These are phyloP conservation scores for Carpinus viminea DNA, from an alignment of 306 rosid genomes.

Conservation along the genomic window DNA sequence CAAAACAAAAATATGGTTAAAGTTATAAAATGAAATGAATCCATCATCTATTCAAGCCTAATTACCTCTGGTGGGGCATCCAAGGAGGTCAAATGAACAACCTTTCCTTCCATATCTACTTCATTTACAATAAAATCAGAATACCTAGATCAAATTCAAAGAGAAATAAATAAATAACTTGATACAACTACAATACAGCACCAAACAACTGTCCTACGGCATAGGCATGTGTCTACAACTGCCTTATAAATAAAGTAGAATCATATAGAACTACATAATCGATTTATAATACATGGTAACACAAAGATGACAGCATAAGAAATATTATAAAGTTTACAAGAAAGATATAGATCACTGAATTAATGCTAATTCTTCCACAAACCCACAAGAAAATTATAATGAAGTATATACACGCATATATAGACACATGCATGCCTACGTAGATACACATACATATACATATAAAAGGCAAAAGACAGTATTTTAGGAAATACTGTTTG, in stretches of 20 bases:
- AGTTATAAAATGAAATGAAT: neutral
- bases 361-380: neutral
- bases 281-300: neutral
- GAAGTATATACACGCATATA: neutral
- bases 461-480: no score
- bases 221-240: neutral
- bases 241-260: neutral
- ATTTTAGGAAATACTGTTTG: neutral
- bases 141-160: conserved; percentile 57
- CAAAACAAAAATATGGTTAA: neutral
- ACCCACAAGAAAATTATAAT: neutral
- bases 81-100: conserved; percentile 66
- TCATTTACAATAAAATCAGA: conserved; percentile 92
- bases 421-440: neutral
- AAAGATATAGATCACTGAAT: neutral
- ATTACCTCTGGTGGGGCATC: conserved; percentile 59
- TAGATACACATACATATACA: no score
- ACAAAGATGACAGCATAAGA: neutral
- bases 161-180: neutral
- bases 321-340: neutral
- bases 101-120: conserved; percentile 75
- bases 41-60: conserved; percentile 5
- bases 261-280: neutral
- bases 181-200: neutral
- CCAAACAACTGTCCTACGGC: neutral